These are phyloP conservation scores for Malassezia equina DNA, from an alignment of 1,284 basidiomycete genomes.

Conservation along the genomic window DNA sequence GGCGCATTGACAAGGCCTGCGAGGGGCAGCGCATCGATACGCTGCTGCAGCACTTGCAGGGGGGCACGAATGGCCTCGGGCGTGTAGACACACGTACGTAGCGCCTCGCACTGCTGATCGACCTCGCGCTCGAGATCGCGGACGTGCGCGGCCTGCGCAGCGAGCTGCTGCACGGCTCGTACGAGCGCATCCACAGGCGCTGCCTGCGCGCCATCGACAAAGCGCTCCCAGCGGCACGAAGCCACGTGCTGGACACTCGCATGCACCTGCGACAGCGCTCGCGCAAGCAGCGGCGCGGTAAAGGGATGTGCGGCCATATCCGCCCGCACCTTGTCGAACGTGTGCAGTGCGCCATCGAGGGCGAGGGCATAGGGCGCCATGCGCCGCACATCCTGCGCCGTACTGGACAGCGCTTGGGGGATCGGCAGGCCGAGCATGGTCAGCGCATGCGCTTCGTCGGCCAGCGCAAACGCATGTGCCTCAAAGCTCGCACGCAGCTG, in stretches of 20 bases:
- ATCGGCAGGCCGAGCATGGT: constrained; percentile 92
- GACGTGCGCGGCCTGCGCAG: constrained; percentile 86
- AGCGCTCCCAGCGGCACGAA: constrained; percentile 91
- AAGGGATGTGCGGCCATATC: constrained; percentile 71
- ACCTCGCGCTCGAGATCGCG: constrained; percentile 73
- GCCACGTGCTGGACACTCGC: constrained; percentile 51
- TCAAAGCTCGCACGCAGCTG: constrained; percentile 90
- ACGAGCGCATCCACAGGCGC: constrained; percentile 92
- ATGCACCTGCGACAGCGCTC: constrained; percentile 33
- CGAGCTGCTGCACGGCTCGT: constrained; percentile 62
- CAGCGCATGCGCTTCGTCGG: constrained; percentile 93
- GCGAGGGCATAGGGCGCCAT: constrained; percentile 91
- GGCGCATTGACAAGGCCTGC: constrained; percentile 97
- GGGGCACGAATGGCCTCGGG: constrained; percentile 68
- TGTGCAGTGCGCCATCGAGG: constrained; percentile 93
- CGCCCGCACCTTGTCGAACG: constrained; percentile 85
- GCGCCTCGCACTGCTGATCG: constrained; percentile 60
- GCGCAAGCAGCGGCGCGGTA: constrained; percentile 65
- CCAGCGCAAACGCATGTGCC: constrained; percentile 90
- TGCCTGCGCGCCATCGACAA: constrained; percentile 58
- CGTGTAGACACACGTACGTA: constrained; percentile 74
- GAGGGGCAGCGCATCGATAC: constrained; percentile 83
- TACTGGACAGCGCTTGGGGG: constrained; percentile 83
- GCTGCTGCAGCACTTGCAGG: constrained; percentile 72
- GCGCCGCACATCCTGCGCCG: constrained; percentile 94